Percentiles rank a stretch among this genome's conserved stretches.
These are phyloP conservation scores for Novymonas esmeraldas DNA, from an alignment of 208 protist genomes.

Conservation along the genomic window DNA sequence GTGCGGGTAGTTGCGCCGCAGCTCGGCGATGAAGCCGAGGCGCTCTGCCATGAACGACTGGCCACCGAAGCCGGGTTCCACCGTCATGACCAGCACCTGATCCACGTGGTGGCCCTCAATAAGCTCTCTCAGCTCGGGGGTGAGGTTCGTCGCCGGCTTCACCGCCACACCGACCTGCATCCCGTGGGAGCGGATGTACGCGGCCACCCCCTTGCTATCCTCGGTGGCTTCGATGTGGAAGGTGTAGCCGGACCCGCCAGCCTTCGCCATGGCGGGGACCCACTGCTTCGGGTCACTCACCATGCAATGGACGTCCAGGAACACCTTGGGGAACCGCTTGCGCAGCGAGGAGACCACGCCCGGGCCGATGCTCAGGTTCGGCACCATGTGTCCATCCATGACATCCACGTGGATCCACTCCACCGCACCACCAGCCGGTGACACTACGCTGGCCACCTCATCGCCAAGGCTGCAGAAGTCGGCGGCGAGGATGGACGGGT, in stretches of 20 bases:
- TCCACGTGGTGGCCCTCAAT: conserved; percentile 91
- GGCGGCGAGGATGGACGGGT: conserved; percentile 91
- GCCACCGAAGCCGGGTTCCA: conserved; percentile 99
- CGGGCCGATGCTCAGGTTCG: conserved; percentile 96
- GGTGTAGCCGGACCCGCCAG: conserved; percentile 92
- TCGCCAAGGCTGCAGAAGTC: conserved; percentile 88
- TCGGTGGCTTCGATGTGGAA: conserved; percentile 96
- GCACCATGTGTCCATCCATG: conserved; percentile 98
- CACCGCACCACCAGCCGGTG: conserved; percentile 47
- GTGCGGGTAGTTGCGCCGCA: conserved; percentile 82
- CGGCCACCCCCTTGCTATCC: conserved; percentile 57
- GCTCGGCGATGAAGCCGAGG: conserved; percentile 95
- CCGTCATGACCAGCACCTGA: conserved; percentile 98
- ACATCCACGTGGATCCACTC: conserved; percentile 98
- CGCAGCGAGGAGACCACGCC: conserved; percentile 93
- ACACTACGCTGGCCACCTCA: conserved; percentile 84
- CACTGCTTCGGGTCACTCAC: conserved; percentile 92
- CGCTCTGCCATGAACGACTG: conserved; percentile 98
- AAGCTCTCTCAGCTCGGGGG: conserved; percentile 49
- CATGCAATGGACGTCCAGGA: conserved; percentile 98
- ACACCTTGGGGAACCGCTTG: conserved; percentile 75
- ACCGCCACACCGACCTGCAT: conserved; percentile 97
- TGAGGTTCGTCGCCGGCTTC: conserved; percentile 94
- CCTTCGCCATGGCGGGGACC: conserved; percentile 85
- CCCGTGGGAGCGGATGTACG: conserved; percentile 65